These are phyloP conservation scores for Coffea eugenioides DNA, from an alignment of 257 asterid species.

Conservation along the genomic window DNA sequence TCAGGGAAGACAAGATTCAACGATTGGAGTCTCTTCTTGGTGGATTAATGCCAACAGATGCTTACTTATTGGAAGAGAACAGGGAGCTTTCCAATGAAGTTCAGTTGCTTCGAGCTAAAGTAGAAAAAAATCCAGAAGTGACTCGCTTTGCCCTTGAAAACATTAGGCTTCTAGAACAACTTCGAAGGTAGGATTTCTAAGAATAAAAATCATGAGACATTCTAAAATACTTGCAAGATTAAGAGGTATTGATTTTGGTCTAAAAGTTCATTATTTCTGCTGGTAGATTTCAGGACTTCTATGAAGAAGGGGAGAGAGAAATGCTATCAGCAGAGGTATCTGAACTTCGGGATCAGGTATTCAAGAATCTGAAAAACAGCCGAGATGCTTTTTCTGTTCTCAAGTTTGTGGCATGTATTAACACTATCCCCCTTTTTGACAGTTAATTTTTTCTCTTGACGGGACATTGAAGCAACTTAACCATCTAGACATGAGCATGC, in stretches of 20 bases:
- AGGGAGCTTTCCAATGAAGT: too few relatives aligned
- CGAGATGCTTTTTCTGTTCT: constrained; percentile 8
- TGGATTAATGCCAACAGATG: constrained; percentile 63
- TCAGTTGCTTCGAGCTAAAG: constrained; percentile 48
- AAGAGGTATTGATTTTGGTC: constrained; percentile 17
- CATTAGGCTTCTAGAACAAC: constrained; percentile 82
- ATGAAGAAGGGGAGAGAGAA: constrained; percentile 95
- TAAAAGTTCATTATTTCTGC: not conserved
- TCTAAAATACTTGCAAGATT: not conserved
- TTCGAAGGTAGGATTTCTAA: constrained; percentile 50
- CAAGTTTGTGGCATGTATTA: not conserved
- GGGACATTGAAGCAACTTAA: constrained; percentile 56
- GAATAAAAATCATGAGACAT: not conserved
- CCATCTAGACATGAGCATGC: constrained; percentile 37
- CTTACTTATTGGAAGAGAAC: constrained; percentile 61
- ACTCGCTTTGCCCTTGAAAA: constrained; percentile 95
- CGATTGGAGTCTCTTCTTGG: constrained; percentile 84
- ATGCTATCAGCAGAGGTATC: constrained; percentile 71
- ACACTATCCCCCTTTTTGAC: constrained; percentile 18
- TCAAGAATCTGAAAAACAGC: constrained; percentile 6
- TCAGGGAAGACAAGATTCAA: constrained; percentile 95
- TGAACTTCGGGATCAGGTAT: constrained; percentile 79
- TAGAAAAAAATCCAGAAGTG: constrained; percentile 92
- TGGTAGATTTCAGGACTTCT: constrained; percentile 83
- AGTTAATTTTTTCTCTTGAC: constrained; percentile 59